Evolutionary conservation across 2,329 filamentous ascomycete genomes (phyloP), one percentile per base, ranked within the genome.

Genomic region (Cordyceps fumosorosea): DNA sequence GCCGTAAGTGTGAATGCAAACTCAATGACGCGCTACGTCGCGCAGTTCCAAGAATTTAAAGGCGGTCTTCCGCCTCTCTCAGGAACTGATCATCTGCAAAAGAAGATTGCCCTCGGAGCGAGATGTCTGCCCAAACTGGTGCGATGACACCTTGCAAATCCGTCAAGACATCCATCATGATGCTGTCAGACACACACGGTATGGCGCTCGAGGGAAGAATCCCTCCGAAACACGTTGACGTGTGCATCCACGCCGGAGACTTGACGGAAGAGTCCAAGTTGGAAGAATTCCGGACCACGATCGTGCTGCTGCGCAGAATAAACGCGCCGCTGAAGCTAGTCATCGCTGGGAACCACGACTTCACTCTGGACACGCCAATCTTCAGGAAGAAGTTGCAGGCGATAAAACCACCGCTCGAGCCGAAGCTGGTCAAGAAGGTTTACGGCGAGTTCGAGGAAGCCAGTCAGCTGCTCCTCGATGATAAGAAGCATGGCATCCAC

Each of bases 271-370:
- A 73, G 24, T 81, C 79, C 0, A 78, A 74, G 29, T 55, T 81
- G 0, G 56, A 70, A 0, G 77, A 80, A 51, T 78, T 76, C 50
- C 67, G 64, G 24, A 64, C 66, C 3, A 70, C 77, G 0, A 67
- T 83, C 5, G 61, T 70, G 1, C 66, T 79, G 0, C 70, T 84
- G 0, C 65, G 72, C 10, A 56, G 56, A 0, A 68, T 82, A 18
- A 62, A 77, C 1, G 78, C 80, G 0, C 74, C 77, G 0, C 68
- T 81, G 3, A 83, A 83, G 60, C 66, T 83, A 1, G 70, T 77
- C 7, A 82, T 84, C 50, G 74, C 80, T 2, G 80, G 81, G 1
- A 83, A 83, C 57, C 80, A 83, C 63, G 80, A 84, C 63, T 80
- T 80, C 47, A 77, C 73, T 0, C 68, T 78, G 2, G 75, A 78